Conservation (phyloP, 139 green algal species). For the Chlamydomonas sphaeroides region DNA sequence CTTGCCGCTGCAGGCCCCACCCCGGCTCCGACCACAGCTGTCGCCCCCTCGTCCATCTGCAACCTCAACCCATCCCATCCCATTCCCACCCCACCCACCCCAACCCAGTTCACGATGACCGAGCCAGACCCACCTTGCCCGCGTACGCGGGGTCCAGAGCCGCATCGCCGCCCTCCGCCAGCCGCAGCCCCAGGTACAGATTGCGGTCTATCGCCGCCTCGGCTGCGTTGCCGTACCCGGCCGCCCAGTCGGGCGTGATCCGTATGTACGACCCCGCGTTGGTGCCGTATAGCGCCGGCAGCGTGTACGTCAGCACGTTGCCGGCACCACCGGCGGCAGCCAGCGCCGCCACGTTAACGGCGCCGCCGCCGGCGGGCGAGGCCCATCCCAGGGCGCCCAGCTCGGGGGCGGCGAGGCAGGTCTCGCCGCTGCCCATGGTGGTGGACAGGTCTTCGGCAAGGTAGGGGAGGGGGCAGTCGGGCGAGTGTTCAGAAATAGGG, state of each 20-base stretch:
- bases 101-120: no score
- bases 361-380: background rate
- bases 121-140: background rate
- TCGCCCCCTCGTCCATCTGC: no score
- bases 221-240: background rate
- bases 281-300: constrained; percentile 6
- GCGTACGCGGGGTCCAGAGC: background rate
- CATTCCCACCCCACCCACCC: no score
- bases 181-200: background rate
- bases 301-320: no score
- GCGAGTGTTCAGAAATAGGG: no score
- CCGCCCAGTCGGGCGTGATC: background rate
- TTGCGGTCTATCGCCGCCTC: background rate
- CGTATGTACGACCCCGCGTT: background rate
- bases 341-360: background rate
- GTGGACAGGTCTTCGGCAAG: constrained; percentile 1
- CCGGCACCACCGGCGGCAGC: background rate
- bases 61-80: no score
- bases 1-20: no score
- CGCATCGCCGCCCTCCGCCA: background rate
- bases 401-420: background rate
- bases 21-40: no score
- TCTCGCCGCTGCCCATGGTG: background rate
- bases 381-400: background rate
- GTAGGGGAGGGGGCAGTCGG: no score